Evolutionary conservation across 2,329 filamentous ascomycete genomes (phyloP).

Genomic region (Cytospora paraplurivora): DNA sequence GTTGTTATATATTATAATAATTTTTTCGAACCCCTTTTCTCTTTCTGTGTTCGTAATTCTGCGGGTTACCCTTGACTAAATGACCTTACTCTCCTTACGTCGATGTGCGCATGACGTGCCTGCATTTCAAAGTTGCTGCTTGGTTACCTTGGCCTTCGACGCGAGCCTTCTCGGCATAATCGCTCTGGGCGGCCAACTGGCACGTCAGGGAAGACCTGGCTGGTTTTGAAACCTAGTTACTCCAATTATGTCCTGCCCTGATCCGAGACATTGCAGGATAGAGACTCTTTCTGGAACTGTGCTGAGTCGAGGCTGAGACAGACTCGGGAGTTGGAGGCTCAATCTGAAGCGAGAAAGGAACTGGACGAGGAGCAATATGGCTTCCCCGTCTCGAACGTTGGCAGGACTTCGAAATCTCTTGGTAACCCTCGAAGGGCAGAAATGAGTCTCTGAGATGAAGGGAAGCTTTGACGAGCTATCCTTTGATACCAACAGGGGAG

Average conservation of each 20-base stretch:
- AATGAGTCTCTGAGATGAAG: too few relatives aligned
- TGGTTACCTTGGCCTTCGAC: background rate
- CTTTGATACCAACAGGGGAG: too few relatives aligned
- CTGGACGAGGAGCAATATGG: background rate
- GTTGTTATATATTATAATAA: too few relatives aligned
- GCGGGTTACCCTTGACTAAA: background rate
- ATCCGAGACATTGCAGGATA: background rate
- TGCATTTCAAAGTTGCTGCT: background rate
- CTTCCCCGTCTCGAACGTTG: background rate
- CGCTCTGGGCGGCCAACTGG: background rate
- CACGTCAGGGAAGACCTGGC: background rate
- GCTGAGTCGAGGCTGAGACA: background rate
- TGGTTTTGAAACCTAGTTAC: background rate
- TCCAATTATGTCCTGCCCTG: background rate
- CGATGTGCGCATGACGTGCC: background rate
- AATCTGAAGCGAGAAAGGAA: background rate
- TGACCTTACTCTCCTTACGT: too few relatives aligned
- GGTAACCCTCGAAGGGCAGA: too few relatives aligned
- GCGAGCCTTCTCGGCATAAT: background rate
- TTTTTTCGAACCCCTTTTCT: too few relatives aligned
- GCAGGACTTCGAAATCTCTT: background rate
- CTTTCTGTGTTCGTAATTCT: background rate
- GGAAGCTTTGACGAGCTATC: too few relatives aligned
- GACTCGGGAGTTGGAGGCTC: background rate
- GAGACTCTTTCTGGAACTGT: background rate